Evolutionary conservation across 2,329 filamentous ascomycete genomes (phyloP).

Genomic region (Exophiala sp.): DNA sequence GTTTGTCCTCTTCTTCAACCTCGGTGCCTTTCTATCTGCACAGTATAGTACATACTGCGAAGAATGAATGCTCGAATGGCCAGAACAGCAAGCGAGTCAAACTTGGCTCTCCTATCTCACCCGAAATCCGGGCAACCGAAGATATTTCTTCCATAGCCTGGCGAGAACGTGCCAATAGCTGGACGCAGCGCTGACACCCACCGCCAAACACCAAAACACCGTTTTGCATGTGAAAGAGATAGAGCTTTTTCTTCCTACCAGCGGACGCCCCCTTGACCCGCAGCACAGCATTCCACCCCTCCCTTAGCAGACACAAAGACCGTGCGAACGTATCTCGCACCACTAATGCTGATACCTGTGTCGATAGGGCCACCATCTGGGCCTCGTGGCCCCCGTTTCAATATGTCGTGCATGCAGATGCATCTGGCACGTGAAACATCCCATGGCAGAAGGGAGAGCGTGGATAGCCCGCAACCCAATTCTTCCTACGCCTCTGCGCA

Average conservation of each 20-base stretch:
- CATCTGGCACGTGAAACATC: constrained; percentile 14
- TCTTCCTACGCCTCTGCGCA: no score
- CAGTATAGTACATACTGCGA: no score
- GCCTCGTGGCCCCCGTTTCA: no score
- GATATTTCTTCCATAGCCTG: neutral
- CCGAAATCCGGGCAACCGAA: neutral
- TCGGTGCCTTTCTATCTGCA: no score
- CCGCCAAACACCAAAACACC: no score
- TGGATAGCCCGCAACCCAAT: no score
- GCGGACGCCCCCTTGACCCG: neutral
- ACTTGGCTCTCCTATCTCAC: neutral
- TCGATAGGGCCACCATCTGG: neutral
- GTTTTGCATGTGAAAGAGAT: constrained; percentile 1
- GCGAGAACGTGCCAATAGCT: neutral
- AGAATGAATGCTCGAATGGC: no score
- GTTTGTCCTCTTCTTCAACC: no score
- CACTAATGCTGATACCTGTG: no score
- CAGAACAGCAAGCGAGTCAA: no score
- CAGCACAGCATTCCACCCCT: neutral
- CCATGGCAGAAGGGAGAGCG: neutral
- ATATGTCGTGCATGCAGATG: constrained; percentile 5
- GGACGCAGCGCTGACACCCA: neutral
- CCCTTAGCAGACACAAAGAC: neutral
- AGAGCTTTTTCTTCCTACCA: neutral
- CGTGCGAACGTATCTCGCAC: neutral